phyloP scores from a whole-genome alignment of 768 basidiomycete species.

The Hygrophorus pudorinus region DNA sequence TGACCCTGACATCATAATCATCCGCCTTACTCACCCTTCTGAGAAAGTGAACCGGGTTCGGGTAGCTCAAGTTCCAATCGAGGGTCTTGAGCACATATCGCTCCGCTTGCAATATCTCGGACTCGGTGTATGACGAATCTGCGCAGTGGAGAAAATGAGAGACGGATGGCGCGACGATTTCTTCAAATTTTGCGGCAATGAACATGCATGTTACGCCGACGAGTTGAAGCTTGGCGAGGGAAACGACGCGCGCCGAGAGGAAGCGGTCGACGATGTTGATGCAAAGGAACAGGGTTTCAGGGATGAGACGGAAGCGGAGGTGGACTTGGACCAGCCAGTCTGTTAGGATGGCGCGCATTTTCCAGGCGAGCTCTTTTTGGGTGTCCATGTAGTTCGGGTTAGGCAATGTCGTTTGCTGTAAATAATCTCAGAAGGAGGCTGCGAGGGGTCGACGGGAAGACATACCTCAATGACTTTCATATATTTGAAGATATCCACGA shows the following conservation, averaged over 20 bases:
- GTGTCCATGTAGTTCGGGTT: constrained; percentile 92
- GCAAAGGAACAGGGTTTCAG: constrained; percentile 92
- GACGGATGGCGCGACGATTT: constrained; percentile 86
- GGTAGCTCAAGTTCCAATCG: constrained; percentile 87
- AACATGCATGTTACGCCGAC: constrained; percentile 93
- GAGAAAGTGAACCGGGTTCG: constrained; percentile 91
- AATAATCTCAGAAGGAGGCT: constrained; percentile 7
- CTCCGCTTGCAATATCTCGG: constrained; percentile 59
- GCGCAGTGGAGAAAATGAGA: constrained; percentile 84
- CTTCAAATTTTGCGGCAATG: constrained; percentile 92
- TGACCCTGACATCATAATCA: constrained; percentile 83
- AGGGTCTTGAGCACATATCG: constrained; percentile 89
- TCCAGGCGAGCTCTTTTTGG: constrained; percentile 93
- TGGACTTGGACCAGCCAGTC: constrained; percentile 98
- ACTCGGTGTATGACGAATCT: constrained; percentile 79
- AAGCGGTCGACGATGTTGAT: constrained; percentile 90
- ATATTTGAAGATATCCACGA: constrained; percentile 88
- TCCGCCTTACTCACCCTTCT: constrained; percentile 93
- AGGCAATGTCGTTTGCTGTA: constrained; percentile 70
- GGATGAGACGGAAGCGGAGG: constrained; percentile 80
- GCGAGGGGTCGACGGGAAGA: not conserved
- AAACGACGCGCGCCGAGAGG: constrained; percentile 68
- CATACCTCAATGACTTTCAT: constrained; percentile 81
- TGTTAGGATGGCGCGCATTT: constrained; percentile 88
- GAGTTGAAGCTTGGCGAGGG: constrained; percentile 88